These are phyloP conservation scores for Hypoxylon fuscum DNA, from an alignment of 495 filamentous ascomycete species.

Conservation along the genomic window DNA sequence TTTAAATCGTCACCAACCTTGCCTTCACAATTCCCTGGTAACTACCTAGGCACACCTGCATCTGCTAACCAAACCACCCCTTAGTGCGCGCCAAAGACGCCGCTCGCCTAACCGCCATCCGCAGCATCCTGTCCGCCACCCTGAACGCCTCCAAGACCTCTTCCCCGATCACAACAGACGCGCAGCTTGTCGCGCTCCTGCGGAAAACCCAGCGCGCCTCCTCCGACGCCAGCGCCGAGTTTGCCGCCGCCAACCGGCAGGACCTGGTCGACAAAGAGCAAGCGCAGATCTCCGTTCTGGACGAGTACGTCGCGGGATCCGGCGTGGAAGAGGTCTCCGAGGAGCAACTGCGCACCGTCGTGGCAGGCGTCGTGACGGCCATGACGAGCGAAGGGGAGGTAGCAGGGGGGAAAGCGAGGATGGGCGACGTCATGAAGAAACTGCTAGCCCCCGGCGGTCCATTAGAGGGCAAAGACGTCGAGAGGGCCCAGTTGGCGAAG, in stretches of 20 bases:
- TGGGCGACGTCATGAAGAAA: slow-evolving; percentile 51
- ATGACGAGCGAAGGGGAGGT: slow-evolving; percentile 41
- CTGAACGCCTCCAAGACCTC: slow-evolving; percentile 67
- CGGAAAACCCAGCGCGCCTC: slow-evolving; percentile 52
- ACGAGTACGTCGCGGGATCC: slow-evolving; percentile 57
- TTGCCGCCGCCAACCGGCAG: slow-evolving; percentile 56
- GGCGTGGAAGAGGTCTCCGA: slow-evolving; percentile 52
- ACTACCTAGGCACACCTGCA: too few relatives aligned
- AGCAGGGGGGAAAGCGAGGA: slow-evolving; percentile 12
- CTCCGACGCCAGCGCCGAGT: slow-evolving; percentile 57
- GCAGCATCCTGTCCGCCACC: slow-evolving; percentile 60
- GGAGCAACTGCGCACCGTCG: slow-evolving; percentile 50
- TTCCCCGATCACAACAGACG: slow-evolving; percentile 63
- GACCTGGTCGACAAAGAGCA: slow-evolving; percentile 66
- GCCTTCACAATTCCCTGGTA: too few relatives aligned
- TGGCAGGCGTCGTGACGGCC: slow-evolving; percentile 48
- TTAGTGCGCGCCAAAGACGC: slow-evolving; percentile 64
- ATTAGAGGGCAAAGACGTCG: slow-evolving; percentile 50
- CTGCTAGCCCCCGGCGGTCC: slow-evolving; percentile 47
- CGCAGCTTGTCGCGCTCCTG: slow-evolving; percentile 63
- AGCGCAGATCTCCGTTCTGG: slow-evolving; percentile 55
- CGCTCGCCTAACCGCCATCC: slow-evolving; percentile 61
- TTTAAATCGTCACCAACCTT: neutral
- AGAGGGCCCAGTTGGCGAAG: slow-evolving; percentile 45
- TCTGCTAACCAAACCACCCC: neutral